Evolutionary conservation across 495 filamentous ascomycete species (phyloP), one percentile per base, ranked within the genome.

Genomic region (Pyrenula aspistea): DNA sequence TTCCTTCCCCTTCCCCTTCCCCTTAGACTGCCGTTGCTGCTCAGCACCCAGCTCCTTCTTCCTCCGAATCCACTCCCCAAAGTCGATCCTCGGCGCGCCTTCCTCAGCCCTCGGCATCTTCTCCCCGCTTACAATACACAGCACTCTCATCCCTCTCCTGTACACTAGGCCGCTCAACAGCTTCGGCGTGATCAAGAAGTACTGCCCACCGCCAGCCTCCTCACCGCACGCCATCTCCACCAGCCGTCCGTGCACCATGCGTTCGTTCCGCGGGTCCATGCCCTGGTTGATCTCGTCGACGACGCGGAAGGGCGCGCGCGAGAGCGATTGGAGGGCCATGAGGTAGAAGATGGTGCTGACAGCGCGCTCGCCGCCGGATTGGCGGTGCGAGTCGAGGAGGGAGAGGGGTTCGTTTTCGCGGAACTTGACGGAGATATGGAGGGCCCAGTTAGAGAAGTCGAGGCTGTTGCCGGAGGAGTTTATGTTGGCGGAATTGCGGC

Each of bases 271-370:
- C 22, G 94, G 92, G 70, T 98, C 93, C 93, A 98, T 98, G 59
- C 93, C 93, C 73, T 98, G 93, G 63, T 98, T 98, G 73, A 98
- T 98, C 71, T 98, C 93, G 72, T 98, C 93, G 55, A 99, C 93
- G 48, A 97, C 93, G 55, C 93, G 91, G 84, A 99, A 99, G n/a
- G 93, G 93, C 1, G 89, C 87, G 60, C 89, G 88, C 2, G 93
- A 91, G 61, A 97, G 84, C 19, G 88, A 87, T 68, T 99, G 93
- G 10, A 99, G 80, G 1, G 94, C 88, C 92, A 99, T 97, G 59
- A 99, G 88, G 70, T 96, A 99, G 79, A 96, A 99, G 66, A 99
- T 95, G 1, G 93, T 99, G 25, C 87, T 91, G 25, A 99, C 93
- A 23, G 93, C 90, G 47, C 94, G 85, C 72, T 99, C 93, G 55